Evolutionary conservation across 495 filamentous ascomycete genomes (phyloP).

Genomic region (Evernia prunastri): DNA sequence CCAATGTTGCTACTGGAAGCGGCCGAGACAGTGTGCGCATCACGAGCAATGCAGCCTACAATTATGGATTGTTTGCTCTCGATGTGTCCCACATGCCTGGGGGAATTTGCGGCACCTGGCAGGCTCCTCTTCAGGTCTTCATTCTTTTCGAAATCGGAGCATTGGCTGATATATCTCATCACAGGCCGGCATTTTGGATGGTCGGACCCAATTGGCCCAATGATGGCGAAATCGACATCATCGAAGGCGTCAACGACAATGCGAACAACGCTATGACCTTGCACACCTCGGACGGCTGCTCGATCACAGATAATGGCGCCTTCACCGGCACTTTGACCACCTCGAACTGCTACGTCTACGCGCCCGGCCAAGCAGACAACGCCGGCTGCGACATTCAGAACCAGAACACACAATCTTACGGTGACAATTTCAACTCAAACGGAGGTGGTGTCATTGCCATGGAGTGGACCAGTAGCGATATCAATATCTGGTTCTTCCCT

Average conservation of each 20-base stretch:
- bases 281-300: constrained; percentile 50
- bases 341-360: constrained; percentile 20
- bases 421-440: constrained; percentile 62
- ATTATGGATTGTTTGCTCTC: constrained; percentile 62
- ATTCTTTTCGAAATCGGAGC: constrained; percentile 9
- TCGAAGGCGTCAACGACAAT: constrained; percentile 74
- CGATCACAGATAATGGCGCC: neutral
- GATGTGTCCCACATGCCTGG: constrained; percentile 75
- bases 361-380: constrained; percentile 18
- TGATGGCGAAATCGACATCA: constrained; percentile 84
- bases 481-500: constrained; percentile 76
- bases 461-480: constrained; percentile 60
- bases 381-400: constrained; percentile 37
- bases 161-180: neutral
- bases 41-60: constrained; percentile 60
- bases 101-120: constrained; percentile 2
- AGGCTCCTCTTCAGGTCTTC: constrained; percentile 19
- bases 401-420: constrained; percentile 39
- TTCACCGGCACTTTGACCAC: constrained; percentile 9
- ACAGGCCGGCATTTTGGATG: constrained; percentile 53
- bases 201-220: constrained; percentile 62
- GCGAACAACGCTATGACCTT: constrained; percentile 62
- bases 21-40: constrained; percentile 68
- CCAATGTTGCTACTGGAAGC: constrained; percentile 27
- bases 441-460: constrained; percentile 74